Percentiles rank a stretch among this genome's conserved stretches.
phyloP scores from a whole-genome alignment of 345 rosid species.

The Combretum micranthum region DNA sequence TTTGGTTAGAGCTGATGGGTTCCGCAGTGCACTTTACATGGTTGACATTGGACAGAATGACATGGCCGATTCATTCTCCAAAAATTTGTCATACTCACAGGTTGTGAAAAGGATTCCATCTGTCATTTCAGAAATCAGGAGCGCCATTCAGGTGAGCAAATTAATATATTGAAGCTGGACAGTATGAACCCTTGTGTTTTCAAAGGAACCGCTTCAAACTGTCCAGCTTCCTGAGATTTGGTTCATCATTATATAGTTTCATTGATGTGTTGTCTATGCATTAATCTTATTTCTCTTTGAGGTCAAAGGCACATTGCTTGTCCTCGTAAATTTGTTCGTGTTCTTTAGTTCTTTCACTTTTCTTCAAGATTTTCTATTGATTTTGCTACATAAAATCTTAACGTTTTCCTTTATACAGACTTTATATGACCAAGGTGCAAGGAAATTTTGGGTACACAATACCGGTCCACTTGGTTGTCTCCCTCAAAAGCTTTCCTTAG shows the following conservation, averaged over 20 bases:
- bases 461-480: constrained; percentile 91
- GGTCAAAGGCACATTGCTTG: too few relatives aligned
- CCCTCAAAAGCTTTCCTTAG: constrained; percentile 68
- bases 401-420: constrained; percentile 15
- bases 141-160: constrained; percentile 49
- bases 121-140: constrained; percentile 44
- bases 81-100: constrained; percentile 39
- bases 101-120: constrained; percentile 48
- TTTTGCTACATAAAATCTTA: not conserved
- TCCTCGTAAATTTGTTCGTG: too few relatives aligned
- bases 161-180: too few relatives aligned
- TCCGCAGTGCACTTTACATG: constrained; percentile 64
- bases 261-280: too few relatives aligned
- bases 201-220: too few relatives aligned
- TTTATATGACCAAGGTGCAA: constrained; percentile 56
- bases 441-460: constrained; percentile 86
- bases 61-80: constrained; percentile 62
- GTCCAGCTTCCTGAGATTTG: too few relatives aligned
- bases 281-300: too few relatives aligned
- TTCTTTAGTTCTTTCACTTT: too few relatives aligned
- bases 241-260: too few relatives aligned
- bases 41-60: constrained; percentile 88
- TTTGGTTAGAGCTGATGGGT: constrained; percentile 39
- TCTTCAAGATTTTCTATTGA: too few relatives aligned
- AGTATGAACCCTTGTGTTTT: too few relatives aligned